These are phyloP conservation scores for Globisporangium cystogenes DNA, from an alignment of 352 stramenopile species.

Conservation along the genomic window DNA sequence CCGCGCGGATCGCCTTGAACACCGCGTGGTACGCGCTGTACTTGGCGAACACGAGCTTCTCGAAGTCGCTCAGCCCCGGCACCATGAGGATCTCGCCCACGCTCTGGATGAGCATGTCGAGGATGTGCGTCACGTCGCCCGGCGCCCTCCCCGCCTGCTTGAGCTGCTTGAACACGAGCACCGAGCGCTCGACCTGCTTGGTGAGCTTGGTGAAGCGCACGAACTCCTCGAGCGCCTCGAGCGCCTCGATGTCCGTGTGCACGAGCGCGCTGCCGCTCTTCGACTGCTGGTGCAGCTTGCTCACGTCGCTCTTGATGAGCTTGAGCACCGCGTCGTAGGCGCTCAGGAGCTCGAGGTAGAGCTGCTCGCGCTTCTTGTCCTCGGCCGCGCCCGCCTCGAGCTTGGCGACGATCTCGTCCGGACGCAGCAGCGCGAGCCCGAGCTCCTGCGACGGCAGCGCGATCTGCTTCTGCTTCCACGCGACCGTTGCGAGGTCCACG, in stretches of 20 bases:
- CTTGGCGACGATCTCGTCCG: constrained; percentile 63
- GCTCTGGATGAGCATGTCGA: constrained; percentile 80
- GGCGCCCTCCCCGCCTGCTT: constrained; percentile 34
- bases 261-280: constrained; percentile 72
- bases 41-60: constrained; percentile 40
- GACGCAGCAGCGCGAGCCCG: constrained; percentile 56
- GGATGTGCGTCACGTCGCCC: constrained; percentile 70
- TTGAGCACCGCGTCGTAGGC: constrained; percentile 68
- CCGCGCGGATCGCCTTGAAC: constrained; percentile 58
- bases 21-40: constrained; percentile 69
- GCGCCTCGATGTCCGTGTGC: constrained; percentile 63
- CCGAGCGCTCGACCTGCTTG: constrained; percentile 63
- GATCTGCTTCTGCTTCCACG: constrained; percentile 78
- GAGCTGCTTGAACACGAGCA: constrained; percentile 64
- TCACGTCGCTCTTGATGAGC: constrained; percentile 54
- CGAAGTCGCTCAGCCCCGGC: constrained; percentile 44
- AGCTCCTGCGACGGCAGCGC: constrained; percentile 70
- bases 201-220: constrained; percentile 67
- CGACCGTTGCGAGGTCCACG: constrained; percentile 68
- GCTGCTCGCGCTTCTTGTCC: constrained; percentile 66
- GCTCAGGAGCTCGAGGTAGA: constrained; percentile 70
- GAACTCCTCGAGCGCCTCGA: constrained; percentile 69
- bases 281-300: constrained; percentile 65
- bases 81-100: constrained; percentile 74
- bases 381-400: constrained; percentile 31